Percentiles rank a stretch among this genome's conserved stretches.
phyloP scores from a whole-genome alignment of 345 rosid species.

The Dipteronia dyeriana region DNA sequence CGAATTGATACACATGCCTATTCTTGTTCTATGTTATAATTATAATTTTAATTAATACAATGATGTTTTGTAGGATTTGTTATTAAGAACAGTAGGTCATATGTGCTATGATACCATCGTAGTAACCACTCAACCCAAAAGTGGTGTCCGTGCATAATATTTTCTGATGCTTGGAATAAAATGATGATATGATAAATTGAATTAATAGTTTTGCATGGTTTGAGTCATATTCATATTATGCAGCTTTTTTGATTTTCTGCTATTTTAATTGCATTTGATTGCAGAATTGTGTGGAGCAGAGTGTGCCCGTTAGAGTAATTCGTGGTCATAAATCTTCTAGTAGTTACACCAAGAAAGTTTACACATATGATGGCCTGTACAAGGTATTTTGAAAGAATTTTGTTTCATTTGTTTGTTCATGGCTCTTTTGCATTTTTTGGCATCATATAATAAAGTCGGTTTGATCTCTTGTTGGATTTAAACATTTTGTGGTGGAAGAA shows the following conservation, averaged over 20 bases:
- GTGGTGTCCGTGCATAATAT: too few relatives aligned
- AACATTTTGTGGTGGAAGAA: neutral
- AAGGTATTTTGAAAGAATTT: slow-evolving; percentile 41
- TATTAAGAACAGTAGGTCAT: too few relatives aligned
- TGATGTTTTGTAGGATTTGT: too few relatives aligned
- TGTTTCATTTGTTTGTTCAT: neutral
- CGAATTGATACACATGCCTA: too few relatives aligned
- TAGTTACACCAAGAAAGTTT: slow-evolving; percentile 73
- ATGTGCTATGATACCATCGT: too few relatives aligned
- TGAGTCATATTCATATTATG: too few relatives aligned
- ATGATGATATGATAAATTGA: too few relatives aligned
- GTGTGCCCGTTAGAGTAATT: slow-evolving; percentile 73
- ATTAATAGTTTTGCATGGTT: too few relatives aligned
- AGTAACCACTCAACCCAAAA: too few relatives aligned
- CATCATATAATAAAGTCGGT: neutral
- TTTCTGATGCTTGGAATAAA: too few relatives aligned
- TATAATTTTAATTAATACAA: too few relatives aligned
- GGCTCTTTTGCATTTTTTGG: neutral
- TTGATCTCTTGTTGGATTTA: neutral
- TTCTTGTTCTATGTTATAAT: too few relatives aligned
- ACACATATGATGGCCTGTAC: slow-evolving; percentile 94
- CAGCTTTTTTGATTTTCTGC: neutral
- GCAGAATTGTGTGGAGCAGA: slow-evolving; percentile 70
- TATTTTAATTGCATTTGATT: slow-evolving; percentile 24
- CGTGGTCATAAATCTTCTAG: slow-evolving; percentile 73